Conservation (phyloP, 2,329 filamentous ascomycete genomes). For the Aspergillus sp. region DNA sequence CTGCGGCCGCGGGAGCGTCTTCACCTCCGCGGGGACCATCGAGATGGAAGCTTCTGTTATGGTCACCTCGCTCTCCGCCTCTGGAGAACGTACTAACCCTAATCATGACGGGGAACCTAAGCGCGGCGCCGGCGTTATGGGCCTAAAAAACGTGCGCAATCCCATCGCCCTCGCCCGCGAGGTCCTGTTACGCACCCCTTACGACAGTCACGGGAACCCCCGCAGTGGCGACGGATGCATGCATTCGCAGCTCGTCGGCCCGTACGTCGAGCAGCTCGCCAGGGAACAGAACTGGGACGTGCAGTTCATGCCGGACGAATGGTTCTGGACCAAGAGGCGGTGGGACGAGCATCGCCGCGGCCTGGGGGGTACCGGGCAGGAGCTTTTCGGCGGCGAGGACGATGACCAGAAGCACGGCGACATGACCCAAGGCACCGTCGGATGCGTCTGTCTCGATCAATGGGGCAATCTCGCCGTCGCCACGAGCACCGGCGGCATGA, state of each 20-base stretch:
- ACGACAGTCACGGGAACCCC: conserved; percentile 51
- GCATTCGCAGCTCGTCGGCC: conserved; percentile 61
- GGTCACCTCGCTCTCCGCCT: conserved; percentile 48
- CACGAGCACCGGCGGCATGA: conserved; percentile 65
- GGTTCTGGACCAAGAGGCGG: conserved; percentile 68
- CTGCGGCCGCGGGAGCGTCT: conserved; percentile 72
- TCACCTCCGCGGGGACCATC: conserved; percentile 71
- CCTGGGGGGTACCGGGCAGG: conserved; percentile 26
- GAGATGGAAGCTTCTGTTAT: conserved; percentile 83
- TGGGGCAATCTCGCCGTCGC: conserved; percentile 62
- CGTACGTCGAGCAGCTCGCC: conserved; percentile 61
- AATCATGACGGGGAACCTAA: conserved; percentile 48
- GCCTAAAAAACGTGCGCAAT: conserved; percentile 64
- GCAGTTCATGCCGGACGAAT: conserved; percentile 57
- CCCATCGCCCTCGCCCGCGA: conserved; percentile 65
- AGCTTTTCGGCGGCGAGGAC: conserved; percentile 2
- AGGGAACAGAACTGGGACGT: conserved; percentile 52
- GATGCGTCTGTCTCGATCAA: conserved; percentile 71
- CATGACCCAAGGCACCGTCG: conserved; percentile 68
- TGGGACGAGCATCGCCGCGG: conserved; percentile 70
- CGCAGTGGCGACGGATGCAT: conserved; percentile 25
- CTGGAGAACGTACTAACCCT: conserved; percentile 1
- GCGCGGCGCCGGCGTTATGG: conserved; percentile 67
- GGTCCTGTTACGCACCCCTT: conserved; percentile 48
- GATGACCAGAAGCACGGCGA: conserved; percentile 28